These are phyloP conservation scores for Hypholoma fasciculare DNA, from an alignment of 768 basidiomycete genomes.

Conservation along the genomic window DNA sequence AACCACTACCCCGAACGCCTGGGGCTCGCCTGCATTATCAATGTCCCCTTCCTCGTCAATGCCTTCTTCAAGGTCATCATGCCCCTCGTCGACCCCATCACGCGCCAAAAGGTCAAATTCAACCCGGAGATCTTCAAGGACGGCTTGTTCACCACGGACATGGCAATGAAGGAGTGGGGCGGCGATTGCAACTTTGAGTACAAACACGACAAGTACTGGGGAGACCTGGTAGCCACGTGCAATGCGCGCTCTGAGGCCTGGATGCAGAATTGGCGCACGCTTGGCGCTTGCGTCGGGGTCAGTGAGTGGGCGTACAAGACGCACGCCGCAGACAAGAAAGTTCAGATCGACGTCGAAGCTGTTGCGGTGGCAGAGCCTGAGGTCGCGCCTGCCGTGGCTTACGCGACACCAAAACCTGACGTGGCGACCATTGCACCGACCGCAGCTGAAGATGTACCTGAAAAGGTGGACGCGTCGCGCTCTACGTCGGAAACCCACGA, in stretches of 20 bases:
- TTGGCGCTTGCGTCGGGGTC: slow-evolving; percentile 70
- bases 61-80: slow-evolving; percentile 77
- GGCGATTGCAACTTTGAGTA: slow-evolving; percentile 71
- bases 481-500: background rate
- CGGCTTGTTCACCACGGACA: slow-evolving; percentile 65
- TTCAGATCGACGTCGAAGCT: background rate
- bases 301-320: slow-evolving; percentile 81
- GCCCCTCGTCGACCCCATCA: slow-evolving; percentile 84
- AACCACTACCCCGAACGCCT: slow-evolving; percentile 88
- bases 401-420: too few relatives aligned
- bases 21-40: slow-evolving; percentile 69
- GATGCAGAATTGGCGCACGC: slow-evolving; percentile 62
- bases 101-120: slow-evolving; percentile 73
- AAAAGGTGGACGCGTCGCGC: background rate
- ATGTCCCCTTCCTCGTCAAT: slow-evolving; percentile 78
- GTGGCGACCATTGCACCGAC: background rate
- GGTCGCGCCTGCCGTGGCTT: background rate
- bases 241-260: slow-evolving; percentile 47
- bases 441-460: background rate
- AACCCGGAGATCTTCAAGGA: slow-evolving; percentile 69
- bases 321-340: slow-evolving; percentile 2
- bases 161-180: slow-evolving; percentile 70
- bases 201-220: slow-evolving; percentile 76
- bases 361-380: background rate
- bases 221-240: slow-evolving; percentile 55